phyloP scores from a whole-genome alignment of 192 early-diverging fungal genomes.

The Geosiphon pyriformis region DNA sequence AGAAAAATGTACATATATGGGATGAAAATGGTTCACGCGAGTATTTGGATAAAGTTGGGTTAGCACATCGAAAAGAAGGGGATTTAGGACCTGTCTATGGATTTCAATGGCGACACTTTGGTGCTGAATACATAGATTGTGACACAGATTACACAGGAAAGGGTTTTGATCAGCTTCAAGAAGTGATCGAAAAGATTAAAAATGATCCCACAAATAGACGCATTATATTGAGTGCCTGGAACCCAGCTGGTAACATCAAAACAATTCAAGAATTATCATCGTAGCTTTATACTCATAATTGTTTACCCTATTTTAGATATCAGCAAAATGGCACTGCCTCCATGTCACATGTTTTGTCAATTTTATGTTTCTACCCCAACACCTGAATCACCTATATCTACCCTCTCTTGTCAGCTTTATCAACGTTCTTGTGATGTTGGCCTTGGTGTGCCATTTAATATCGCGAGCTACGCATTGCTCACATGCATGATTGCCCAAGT shows the following conservation, averaged over 20 bases:
- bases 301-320: constrained; percentile 68
- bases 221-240: constrained; percentile 96
- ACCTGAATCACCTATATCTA: constrained; percentile 40
- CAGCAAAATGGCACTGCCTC: constrained; percentile 87
- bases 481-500: constrained; percentile 88
- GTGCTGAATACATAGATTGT: constrained; percentile 77
- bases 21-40: constrained; percentile 88
- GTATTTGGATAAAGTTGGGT: constrained; percentile 80
- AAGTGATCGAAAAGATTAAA: constrained; percentile 82
- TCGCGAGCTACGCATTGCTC: constrained; percentile 91
- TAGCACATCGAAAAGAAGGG: constrained; percentile 69
- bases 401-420: constrained; percentile 90
- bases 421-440: constrained; percentile 95
- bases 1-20: constrained; percentile 77
- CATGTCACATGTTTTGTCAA: constrained; percentile 96
- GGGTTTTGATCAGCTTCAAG: constrained; percentile 89
- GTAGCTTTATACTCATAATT: neutral
- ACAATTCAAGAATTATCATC: neutral
- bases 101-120: constrained; percentile 99
- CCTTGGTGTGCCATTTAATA: constrained; percentile 97
- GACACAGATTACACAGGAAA: constrained; percentile 83
- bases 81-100: constrained; percentile 97
- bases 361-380: constrained; percentile 84
- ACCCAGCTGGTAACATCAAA: constrained; percentile 70
- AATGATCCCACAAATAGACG: constrained; percentile 83